A percentile compares a stretch with the other conserved stretches of the same genome.
Conservation (phyloP, 2,329 filamentous ascomycete species). For the Xylaria sp. region DNA sequence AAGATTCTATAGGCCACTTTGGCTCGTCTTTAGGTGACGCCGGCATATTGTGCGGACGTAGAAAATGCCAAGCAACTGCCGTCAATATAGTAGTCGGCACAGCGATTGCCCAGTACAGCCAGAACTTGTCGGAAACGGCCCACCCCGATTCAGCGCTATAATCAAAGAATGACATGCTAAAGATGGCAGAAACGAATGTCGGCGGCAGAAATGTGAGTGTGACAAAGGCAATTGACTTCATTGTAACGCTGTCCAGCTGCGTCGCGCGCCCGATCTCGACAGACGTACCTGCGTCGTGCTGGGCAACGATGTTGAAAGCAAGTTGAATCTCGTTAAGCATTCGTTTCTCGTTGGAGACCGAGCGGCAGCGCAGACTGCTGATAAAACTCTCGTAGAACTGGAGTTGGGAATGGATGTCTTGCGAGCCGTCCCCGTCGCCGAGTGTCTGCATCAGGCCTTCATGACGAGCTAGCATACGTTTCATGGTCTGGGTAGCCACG, state of each 20-base stretch:
- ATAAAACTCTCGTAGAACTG: conserved; percentile 49
- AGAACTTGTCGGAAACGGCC: conserved; percentile 45
- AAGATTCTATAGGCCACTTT: background rate
- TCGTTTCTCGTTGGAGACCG: conserved; percentile 54
- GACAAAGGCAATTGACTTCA: conserved; percentile 62
- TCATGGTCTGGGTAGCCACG: conserved; percentile 48
- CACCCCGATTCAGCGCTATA: conserved; percentile 39
- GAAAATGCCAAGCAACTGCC: conserved; percentile 33
- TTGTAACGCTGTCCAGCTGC: conserved; percentile 59
- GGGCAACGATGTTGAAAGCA: conserved; percentile 56
- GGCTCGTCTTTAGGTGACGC: background rate
- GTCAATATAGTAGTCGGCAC: conserved; percentile 41
- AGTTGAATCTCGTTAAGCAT: conserved; percentile 67
- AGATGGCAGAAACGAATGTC: conserved; percentile 61
- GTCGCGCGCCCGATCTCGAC: conserved; percentile 54
- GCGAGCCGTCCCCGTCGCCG: background rate
- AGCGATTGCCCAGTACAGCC: conserved; percentile 48
- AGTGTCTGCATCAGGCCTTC: conserved; percentile 26
- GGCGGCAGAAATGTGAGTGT: conserved; percentile 61
- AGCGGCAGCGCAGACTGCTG: conserved; percentile 50
- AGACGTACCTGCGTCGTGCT: conserved; percentile 53
- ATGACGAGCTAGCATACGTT: conserved; percentile 50
- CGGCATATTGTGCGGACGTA: conserved; percentile 28
- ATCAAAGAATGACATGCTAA: conserved; percentile 58
- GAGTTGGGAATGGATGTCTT: conserved; percentile 48